Conservation (phyloP, 129 eudicot species). For the Flaveria linearis region DNA sequence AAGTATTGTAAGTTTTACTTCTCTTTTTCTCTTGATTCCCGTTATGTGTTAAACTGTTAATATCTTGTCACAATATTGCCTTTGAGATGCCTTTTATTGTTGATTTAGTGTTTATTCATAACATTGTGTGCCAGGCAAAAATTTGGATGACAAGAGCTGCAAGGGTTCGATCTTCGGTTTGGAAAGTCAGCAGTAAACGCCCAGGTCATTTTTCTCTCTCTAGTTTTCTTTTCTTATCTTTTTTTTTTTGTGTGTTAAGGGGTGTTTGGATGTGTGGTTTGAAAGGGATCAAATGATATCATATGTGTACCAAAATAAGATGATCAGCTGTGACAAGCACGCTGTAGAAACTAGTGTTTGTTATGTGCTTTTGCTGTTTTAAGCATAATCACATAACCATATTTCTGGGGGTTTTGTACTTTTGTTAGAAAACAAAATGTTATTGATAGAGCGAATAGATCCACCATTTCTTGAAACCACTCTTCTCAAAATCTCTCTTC, state of each 20-base stretch:
- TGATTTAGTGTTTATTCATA: slow-evolving; percentile 4
- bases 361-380: background rate
- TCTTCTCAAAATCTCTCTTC: no score
- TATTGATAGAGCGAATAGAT: background rate
- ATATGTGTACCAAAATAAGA: background rate
- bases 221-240: background rate
- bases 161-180: slow-evolving; percentile 75
- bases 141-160: slow-evolving; percentile 88
- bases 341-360: background rate
- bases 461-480: no score
- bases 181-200: slow-evolving; percentile 82
- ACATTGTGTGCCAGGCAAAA: slow-evolving; percentile 48
- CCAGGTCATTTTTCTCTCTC: slow-evolving; percentile 50
- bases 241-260: background rate
- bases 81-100: background rate
- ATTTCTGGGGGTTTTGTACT: background rate
- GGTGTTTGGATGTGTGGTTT: background rate
- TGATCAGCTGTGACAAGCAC: background rate
- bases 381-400: background rate
- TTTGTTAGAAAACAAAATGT: background rate
- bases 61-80: slow-evolving; percentile 1
- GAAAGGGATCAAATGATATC: background rate
- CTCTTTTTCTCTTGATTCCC: background rate
- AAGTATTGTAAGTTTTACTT: background rate
- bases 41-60: no score